These are phyloP conservation scores for Fusarium praegraminearum DNA, from an alignment of 2,329 filamentous ascomycete genomes.

Conservation along the genomic window DNA sequence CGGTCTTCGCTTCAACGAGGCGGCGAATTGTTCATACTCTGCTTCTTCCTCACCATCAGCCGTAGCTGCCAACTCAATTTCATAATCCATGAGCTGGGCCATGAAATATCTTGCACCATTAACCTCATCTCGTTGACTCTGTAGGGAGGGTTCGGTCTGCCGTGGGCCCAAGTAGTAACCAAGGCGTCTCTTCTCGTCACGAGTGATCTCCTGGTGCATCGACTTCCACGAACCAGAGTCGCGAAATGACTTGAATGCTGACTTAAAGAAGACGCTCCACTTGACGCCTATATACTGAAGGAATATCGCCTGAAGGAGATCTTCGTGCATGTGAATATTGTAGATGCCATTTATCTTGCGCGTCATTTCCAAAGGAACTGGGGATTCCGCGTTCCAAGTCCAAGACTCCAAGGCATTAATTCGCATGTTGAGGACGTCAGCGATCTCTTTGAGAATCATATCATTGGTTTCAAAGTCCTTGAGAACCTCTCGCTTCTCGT, in stretches of 20 bases:
- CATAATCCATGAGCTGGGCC: constrained; percentile 55
- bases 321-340: constrained; percentile 64
- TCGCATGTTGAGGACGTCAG: constrained; percentile 66
- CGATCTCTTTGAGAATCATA: constrained; percentile 61
- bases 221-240: constrained; percentile 53
- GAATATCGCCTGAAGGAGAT: constrained; percentile 64
- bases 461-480: constrained; percentile 57
- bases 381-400: constrained; percentile 58
- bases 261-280: constrained; percentile 60
- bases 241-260: constrained; percentile 50
- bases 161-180: constrained; percentile 55
- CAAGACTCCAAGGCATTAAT: constrained; percentile 59
- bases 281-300: constrained; percentile 62
- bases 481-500: constrained; percentile 57
- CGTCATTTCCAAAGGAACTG: constrained; percentile 52
- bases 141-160: constrained; percentile 34
- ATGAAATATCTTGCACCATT: constrained; percentile 60
- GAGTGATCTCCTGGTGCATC: constrained; percentile 48
- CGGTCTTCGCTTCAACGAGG: constrained; percentile 12
- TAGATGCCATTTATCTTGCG: constrained; percentile 64
- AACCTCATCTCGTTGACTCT: constrained; percentile 48
- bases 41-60: constrained; percentile 57
- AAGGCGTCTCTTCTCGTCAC: constrained; percentile 46
- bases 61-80: constrained; percentile 38
- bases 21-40: constrained; percentile 44